Conservation (phyloP, 179 eudicot species). For the Silene noctiflora region DNA sequence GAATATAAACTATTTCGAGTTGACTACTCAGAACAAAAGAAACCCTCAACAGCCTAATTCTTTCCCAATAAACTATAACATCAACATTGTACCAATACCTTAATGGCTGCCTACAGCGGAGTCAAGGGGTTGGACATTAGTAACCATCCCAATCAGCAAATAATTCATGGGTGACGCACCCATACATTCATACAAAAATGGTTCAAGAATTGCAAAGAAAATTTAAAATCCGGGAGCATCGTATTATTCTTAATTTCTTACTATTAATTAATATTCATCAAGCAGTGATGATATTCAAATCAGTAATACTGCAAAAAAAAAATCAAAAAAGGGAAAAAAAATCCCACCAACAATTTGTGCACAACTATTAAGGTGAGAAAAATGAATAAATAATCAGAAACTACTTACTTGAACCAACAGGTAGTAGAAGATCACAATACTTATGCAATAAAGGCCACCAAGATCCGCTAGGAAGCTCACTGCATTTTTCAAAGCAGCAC, state of each 20-base stretch:
- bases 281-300: neutral
- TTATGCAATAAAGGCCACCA: constrained; percentile 87
- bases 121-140: too few species aligned
- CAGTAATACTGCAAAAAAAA: too few species aligned
- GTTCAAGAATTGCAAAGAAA: neutral
- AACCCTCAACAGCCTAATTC: neutral
- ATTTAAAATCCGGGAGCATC: neutral
- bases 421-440: constrained; percentile 83
- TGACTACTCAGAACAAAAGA: neutral
- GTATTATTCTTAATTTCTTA: neutral
- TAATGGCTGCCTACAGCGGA: too few species aligned
- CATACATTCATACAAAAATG: neutral
- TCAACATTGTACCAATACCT: neutral
- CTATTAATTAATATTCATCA: neutral
- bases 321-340: too few species aligned
- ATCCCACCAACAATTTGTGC: neutral
- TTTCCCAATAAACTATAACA: neutral
- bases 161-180: neutral
- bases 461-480: constrained; percentile 95
- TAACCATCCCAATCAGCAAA: too few species aligned
- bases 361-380: neutral
- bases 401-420: constrained; percentile 79
- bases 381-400: constrained; percentile 9
- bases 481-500: constrained; percentile 52
- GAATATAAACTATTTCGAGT: too few species aligned